Evolutionary conservation across 2,329 filamentous ascomycete genomes (phyloP).

Genomic region (Fusarium newnesense): DNA sequence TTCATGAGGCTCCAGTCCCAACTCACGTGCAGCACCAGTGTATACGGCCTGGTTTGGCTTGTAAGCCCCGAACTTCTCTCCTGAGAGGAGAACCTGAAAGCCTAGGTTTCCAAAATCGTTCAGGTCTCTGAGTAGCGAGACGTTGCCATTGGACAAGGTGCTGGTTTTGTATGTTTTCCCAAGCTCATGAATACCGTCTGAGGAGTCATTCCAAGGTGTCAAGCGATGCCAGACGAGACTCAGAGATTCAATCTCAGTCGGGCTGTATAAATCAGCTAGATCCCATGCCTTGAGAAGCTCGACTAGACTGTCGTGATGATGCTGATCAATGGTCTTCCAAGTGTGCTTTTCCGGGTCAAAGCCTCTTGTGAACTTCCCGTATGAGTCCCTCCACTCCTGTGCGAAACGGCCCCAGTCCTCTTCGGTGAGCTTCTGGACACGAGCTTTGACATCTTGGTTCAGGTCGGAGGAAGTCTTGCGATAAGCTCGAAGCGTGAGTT

Average conservation of each 20-base stretch:
- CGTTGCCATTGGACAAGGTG: constrained; percentile 81
- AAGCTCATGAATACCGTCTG: constrained; percentile 65
- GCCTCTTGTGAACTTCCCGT: constrained; percentile 67
- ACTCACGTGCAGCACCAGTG: constrained; percentile 69
- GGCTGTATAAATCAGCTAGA: constrained; percentile 68
- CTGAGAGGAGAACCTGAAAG: constrained; percentile 72
- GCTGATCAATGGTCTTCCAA: constrained; percentile 78
- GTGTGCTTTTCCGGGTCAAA: constrained; percentile 59
- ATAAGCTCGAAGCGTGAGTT: constrained; percentile 63
- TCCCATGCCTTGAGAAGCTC: constrained; percentile 66
- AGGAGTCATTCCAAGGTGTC: constrained; percentile 74
- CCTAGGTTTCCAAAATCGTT: constrained; percentile 65
- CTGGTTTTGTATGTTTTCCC: constrained; percentile 63
- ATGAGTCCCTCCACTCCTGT: constrained; percentile 75
- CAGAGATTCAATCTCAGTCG: constrained; percentile 71
- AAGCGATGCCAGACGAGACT: constrained; percentile 79
- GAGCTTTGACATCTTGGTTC: constrained; percentile 57
- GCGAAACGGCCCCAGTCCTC: constrained; percentile 73
- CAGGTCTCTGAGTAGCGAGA: constrained; percentile 73
- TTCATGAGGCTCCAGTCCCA: constrained; percentile 67
- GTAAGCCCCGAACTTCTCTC: constrained; percentile 78
- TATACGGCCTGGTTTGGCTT: constrained; percentile 79
- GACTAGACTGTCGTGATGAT: constrained; percentile 72
- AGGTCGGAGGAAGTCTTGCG: constrained; percentile 61
- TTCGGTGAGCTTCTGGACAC: constrained; percentile 61